These are phyloP conservation scores for Dittrichia graveolens DNA, from an alignment of 129 eudicot species.

Conservation along the genomic window DNA sequence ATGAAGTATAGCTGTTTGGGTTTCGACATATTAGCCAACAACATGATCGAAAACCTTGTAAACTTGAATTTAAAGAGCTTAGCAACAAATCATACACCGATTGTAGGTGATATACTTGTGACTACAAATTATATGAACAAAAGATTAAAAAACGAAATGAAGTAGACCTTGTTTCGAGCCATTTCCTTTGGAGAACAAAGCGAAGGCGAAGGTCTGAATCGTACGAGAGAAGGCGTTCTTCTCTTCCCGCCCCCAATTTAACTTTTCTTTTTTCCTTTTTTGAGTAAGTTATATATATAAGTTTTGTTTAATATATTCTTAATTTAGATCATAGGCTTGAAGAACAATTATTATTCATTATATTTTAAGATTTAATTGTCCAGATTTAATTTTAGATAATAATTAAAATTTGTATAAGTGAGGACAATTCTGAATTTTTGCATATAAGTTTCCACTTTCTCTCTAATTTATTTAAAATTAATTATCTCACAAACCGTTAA, in stretches of 20 bases:
- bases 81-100: conserved; percentile 19
- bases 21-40: conserved; percentile 15
- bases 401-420: too few species aligned
- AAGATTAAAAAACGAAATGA: background rate
- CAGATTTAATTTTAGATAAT: too few species aligned
- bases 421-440: too few species aligned
- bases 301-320: too few species aligned
- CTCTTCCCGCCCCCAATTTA: conserved; percentile 49
- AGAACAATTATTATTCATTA: too few species aligned
- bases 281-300: too few species aligned
- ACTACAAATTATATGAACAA: background rate
- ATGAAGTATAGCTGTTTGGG: background rate
- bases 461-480: too few species aligned
- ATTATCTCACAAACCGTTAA: too few species aligned
- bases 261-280: too few species aligned
- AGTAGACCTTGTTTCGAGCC: conserved; percentile 50
- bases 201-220: conserved; percentile 30
- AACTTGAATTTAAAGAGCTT: background rate
- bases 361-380: too few species aligned
- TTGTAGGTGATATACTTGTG: conserved; percentile 1
- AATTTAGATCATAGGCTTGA: too few species aligned
- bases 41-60: conserved; percentile 16
- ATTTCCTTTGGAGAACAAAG: conserved; percentile 24
- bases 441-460: too few species aligned
- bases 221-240: conserved; percentile 20